phyloP scores from a whole-genome alignment of 176 grass and related monocot genomes.

The Echinochloa phyllopogon region DNA sequence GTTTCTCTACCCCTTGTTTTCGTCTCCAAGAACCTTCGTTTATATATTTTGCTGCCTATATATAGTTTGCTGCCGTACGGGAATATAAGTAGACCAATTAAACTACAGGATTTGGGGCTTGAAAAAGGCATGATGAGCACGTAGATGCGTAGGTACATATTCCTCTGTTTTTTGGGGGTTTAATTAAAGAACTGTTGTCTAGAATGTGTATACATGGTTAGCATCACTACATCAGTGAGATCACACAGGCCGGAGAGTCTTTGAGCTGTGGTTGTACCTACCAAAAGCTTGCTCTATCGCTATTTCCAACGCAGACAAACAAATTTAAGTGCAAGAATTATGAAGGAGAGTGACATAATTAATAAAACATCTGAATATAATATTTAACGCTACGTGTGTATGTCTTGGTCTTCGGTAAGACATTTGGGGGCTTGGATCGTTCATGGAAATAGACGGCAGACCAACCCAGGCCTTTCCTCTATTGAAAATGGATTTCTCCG shows the following conservation, averaged over 20 bases:
- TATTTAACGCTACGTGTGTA: not conserved
- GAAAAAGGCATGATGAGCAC: not conserved
- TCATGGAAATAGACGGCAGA: slow-evolving; percentile 21
- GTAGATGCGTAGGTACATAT: not conserved
- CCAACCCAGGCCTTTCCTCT: not conserved
- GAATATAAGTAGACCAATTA: slow-evolving; percentile 13
- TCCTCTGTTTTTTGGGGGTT: not conserved
- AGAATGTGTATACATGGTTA: not conserved
- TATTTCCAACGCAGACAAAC: not conserved
- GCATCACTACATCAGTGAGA: slow-evolving; percentile 12
- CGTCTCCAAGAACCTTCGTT: not conserved
- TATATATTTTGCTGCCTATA: not conserved
- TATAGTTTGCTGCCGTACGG: not conserved
- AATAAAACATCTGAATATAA: not conserved
- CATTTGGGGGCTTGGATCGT: not conserved
- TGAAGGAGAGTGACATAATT: not conserved
- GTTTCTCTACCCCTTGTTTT: not conserved
- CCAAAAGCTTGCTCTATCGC: slow-evolving; percentile 1
- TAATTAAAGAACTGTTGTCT: not conserved
- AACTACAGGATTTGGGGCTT: not conserved
- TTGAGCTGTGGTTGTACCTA: slow-evolving; percentile 32
- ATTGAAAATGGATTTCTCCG: not conserved
- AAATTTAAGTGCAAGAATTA: not conserved
- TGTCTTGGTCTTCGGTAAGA: not conserved
- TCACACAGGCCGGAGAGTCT: slow-evolving; percentile 1